Base-by-base conservation (phyloP, 2,329 filamentous ascomycete genomes). In the Aspergillus thermomutatus region DNA sequence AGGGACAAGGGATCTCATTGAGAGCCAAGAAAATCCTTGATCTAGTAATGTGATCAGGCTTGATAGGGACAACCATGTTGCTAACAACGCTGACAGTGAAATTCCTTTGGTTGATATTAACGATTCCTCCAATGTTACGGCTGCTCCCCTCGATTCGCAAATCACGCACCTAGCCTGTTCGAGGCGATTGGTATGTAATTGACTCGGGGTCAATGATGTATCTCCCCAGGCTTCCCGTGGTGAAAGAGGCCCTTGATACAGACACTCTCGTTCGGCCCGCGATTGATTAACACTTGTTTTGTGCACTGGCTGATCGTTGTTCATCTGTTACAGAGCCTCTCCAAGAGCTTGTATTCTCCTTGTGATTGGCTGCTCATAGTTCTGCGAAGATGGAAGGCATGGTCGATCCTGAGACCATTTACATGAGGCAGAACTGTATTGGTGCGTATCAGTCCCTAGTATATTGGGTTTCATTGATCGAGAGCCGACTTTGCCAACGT, bases 371-470 rank as follows among this genome's bases (percentile, higher is more conserved):
- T 53, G 26, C 50, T 23, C 34, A 37, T 45, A 58, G 50, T 60
- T 57, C 52, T 43, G 50, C 47, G 59, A 72, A 60, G 31, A 77
- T 76, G 73, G 78, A 79, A 65, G 81, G 81, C 55, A 78, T 80
- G 34, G 82, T 90, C 54, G 93, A 97, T 76, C 94, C 94, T 3
- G 92, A 95, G 77, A 85, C 88, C 60, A 83, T 97, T 53, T 99
- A 97, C 76, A 95, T 91, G 60, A 97, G 96, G 77, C 90, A 94
- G 75, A 91, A 87, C 72, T 92, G 89, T 79, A 93, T 94, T 75
- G 89, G 88, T 91, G 19, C 23, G 43, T 46, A 23, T 26, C 43
- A 23, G 23, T 46, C 21, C 43, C 43, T 14, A 25, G 14, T 23
- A 7, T 7, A 3, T 76, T 66, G 84, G 60, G 11, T n/a, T 34